Base-by-base conservation (phyloP, 805 yeast genomes). In the Saccharomyces paradoxus region DNA sequence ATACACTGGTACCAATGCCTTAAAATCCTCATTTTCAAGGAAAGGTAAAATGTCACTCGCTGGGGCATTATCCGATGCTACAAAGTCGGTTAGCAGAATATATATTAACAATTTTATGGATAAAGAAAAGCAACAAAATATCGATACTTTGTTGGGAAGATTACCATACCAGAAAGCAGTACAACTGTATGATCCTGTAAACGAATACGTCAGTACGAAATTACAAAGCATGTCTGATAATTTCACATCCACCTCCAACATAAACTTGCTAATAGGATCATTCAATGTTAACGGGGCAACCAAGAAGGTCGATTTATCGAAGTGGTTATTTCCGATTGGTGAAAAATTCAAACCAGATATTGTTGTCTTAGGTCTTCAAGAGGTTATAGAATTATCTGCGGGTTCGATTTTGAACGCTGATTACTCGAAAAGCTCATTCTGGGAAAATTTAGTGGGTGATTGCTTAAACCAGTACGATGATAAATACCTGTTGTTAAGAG, bases 1-100 rank as follows among this genome's bases (percentile, higher is more conserved):
- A 17, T 94, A 94, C 71, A 92, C 99, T 0, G 98, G 99, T 29
- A 94, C 99, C 0, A 96, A 96, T 57, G 99, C 99, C 0, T 76
- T 94, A 58, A 94, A 94, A 70, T 88, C 97, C 0, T 89, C 97
- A 3, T 94, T 87, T 65, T 88, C 98, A 1, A 80, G 99, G 66
- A 84, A 88, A 29, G 99, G 99, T 26, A 92, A 91, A 64, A 90
- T 91, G 97, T 89, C 92, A 48, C 73, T 94, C 53, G 98, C 98
- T 0, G 97, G 98, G 37, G 97, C 97, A 0, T 71, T 94, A n/a
- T 87, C 96, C 0, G 99, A 94, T 72, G 97, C 95, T 3, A 90
- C 98, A 1, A 94, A 94, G 71, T 89, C 97, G 0, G 96, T 94
- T 8, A 85, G 96, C 46, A 78, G 99, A 70, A 83, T 94, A 81